These are phyloP conservation scores for Paracorniculantispora psalliotae DNA, from an alignment of 2,329 filamentous ascomycete genomes.

Conservation along the genomic window DNA sequence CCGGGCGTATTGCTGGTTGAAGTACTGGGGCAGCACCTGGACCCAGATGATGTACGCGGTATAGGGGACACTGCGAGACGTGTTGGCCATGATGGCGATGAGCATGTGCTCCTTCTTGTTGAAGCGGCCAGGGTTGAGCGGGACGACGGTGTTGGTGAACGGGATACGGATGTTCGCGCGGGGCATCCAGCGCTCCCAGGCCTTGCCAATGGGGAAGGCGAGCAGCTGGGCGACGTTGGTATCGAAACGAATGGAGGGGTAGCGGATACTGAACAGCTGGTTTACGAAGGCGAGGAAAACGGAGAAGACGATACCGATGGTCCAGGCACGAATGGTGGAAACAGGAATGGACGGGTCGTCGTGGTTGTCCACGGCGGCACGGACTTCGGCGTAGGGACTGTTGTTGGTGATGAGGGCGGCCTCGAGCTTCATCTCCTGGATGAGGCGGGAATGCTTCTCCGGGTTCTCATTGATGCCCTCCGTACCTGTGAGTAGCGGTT, in stretches of 20 bases:
- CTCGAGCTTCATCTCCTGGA: conserved; percentile 31
- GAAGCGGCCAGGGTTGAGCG: conserved; percentile 44
- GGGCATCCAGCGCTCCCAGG: conserved; percentile 31
- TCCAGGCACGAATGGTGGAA: conserved; percentile 34
- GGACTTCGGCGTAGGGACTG: conserved; percentile 32
- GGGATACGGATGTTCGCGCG: conserved; percentile 20
- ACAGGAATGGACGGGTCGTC: conserved; percentile 32
- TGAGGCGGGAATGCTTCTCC: conserved; percentile 25
- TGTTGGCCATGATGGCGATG: conserved; percentile 49
- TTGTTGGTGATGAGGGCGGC: conserved; percentile 28
- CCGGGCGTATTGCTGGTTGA: conserved; percentile 39
- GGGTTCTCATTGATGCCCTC: conserved; percentile 22
- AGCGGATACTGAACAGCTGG: conserved; percentile 34
- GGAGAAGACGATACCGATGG: conserved; percentile 30
- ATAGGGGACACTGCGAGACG: conserved; percentile 36
- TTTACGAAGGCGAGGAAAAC: conserved; percentile 29
- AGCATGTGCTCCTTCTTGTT: conserved; percentile 49
- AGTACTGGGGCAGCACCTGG: conserved; percentile 38
- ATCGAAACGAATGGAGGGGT: conserved; percentile 32
- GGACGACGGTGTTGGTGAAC: conserved; percentile 28
- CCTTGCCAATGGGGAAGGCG: conserved; percentile 31
- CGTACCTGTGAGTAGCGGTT: conserved; percentile 10
- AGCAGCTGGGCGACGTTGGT: conserved; percentile 34
- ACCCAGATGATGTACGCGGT: conserved; percentile 40
- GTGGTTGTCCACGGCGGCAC: conserved; percentile 36